Conservation (phyloP, 371 early-diverging fungal genomes). For the Rhizopus delemar region DNA sequence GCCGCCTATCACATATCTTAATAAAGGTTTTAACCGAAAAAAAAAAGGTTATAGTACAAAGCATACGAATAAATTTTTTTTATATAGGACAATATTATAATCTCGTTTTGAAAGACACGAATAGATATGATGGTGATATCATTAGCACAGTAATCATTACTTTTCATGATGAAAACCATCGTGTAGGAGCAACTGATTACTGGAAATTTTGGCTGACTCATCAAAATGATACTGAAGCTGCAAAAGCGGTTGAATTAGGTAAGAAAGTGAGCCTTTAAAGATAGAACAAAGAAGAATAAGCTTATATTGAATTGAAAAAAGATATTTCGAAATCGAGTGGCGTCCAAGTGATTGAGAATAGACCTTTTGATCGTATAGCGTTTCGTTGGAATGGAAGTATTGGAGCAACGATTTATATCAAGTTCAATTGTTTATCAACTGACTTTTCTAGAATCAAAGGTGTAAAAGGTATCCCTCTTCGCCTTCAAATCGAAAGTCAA, state of each 20-base stretch:
- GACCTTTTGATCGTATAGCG: constrained; percentile 49
- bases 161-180: constrained; percentile 75
- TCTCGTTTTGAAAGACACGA: constrained; percentile 45
- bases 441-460: constrained; percentile 62
- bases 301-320: constrained; percentile 56
- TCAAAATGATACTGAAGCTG: constrained; percentile 50
- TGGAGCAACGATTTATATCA: constrained; percentile 49
- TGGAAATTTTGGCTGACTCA: constrained; percentile 83
- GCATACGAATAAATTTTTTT: not conserved
- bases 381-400: constrained; percentile 51
- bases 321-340: constrained; percentile 29
- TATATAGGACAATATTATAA: constrained; percentile 57
- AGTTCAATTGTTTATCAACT: constrained; percentile 58
- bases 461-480: constrained; percentile 58
- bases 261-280: constrained; percentile 17
- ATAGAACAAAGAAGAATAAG: not conserved
- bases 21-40: constrained; percentile 21
- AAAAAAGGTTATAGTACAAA: not conserved
- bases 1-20: constrained; percentile 28
- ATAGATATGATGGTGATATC: constrained; percentile 49
- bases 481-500: constrained; percentile 48
- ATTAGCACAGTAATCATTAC: constrained; percentile 63
- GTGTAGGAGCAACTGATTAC: constrained; percentile 63
- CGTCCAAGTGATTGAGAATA: constrained; percentile 27
- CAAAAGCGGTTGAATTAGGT: constrained; percentile 55